phyloP scores from a whole-genome alignment of 805 yeast genomes.

The Metschnikowia koreensis region DNA sequence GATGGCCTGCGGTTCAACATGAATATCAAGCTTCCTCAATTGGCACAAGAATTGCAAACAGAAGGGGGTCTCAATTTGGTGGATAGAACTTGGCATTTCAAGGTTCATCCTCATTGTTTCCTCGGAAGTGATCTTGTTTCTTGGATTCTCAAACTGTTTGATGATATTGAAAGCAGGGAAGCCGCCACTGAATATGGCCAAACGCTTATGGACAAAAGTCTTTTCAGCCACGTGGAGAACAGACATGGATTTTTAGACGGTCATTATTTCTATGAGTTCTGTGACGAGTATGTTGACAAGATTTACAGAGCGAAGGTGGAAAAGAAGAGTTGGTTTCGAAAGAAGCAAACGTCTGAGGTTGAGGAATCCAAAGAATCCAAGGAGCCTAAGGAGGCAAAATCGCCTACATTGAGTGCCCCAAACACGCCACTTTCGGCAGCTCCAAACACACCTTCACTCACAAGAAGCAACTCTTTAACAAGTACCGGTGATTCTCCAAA shows the following conservation, averaged over 20 bases:
- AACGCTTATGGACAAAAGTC: constrained; percentile 62
- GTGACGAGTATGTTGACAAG: constrained; percentile 49
- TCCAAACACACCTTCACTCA: constrained; percentile 10
- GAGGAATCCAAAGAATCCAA: constrained; percentile 1
- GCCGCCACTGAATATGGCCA: constrained; percentile 84
- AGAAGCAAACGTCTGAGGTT: constrained; percentile 11
- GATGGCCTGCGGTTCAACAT: constrained; percentile 45
- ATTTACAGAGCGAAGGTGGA: constrained; percentile 22
- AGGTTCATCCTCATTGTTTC: constrained; percentile 71
- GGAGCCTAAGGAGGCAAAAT: constrained; percentile 3
- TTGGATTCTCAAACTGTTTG: constrained; percentile 78
- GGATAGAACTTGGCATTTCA: constrained; percentile 91
- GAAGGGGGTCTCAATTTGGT: constrained; percentile 62
- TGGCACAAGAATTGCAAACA: constrained; percentile 66
- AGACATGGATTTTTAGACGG: constrained; percentile 89
- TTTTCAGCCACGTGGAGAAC: constrained; percentile 78
- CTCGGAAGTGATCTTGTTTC: constrained; percentile 81
- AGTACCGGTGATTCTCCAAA: constrained; percentile 5
- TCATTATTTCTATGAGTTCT: constrained; percentile 80
- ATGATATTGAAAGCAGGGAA: constrained; percentile 77
- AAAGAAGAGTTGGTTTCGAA: constrained; percentile 33
- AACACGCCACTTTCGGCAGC: constrained; percentile 8
- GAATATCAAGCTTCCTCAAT: constrained; percentile 46
- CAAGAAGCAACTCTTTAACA: constrained; percentile 27
- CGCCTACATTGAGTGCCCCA: constrained; percentile 2